Conservation (phyloP, 2,329 filamentous ascomycete species). For the Epichloe sp. region DNA sequence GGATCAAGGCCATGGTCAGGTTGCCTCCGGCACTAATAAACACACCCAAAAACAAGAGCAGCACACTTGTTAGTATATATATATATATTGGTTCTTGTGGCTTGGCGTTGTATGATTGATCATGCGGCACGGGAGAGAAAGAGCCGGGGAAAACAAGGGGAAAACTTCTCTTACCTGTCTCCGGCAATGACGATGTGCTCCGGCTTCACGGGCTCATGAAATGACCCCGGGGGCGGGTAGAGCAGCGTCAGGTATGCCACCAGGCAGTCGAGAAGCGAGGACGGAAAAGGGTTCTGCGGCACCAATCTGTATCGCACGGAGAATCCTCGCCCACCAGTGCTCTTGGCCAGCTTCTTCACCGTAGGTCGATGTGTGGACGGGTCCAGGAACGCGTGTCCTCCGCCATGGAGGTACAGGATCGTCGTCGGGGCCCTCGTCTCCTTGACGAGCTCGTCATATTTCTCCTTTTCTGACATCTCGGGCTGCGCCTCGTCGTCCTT, state of each 20-base stretch:
- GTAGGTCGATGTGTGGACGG: conserved; percentile 50
- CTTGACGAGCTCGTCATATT: conserved; percentile 53
- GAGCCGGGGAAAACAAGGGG: conserved; percentile 2
- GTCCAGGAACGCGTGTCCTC: conserved; percentile 61
- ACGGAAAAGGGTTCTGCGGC: conserved; percentile 62
- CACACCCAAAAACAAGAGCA: too few relatives aligned
- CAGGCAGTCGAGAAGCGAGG: conserved; percentile 59
- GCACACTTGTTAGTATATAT: background rate
- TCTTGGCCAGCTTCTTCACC: conserved; percentile 48
- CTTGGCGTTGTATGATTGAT: too few relatives aligned
- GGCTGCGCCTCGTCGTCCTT: conserved; percentile 37
- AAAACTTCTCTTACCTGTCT: conserved; percentile 37
- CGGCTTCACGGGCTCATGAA: conserved; percentile 52
- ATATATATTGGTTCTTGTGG: background rate
- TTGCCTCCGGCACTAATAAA: conserved; percentile 57
- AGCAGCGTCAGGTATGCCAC: conserved; percentile 60
- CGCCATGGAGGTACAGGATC: conserved; percentile 63
- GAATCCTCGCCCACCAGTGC: conserved; percentile 55
- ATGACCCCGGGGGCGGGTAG: conserved; percentile 54
- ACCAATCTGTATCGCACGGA: conserved; percentile 63
- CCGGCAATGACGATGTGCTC: conserved; percentile 58
- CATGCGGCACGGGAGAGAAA: background rate
- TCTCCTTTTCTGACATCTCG: conserved; percentile 45
- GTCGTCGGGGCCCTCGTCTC: conserved; percentile 52
- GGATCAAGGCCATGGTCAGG: conserved; percentile 51